Evolutionary conservation across 2,329 filamentous ascomycete species (phyloP).

Genomic region (Tolypocladium ophioglossoides): DNA sequence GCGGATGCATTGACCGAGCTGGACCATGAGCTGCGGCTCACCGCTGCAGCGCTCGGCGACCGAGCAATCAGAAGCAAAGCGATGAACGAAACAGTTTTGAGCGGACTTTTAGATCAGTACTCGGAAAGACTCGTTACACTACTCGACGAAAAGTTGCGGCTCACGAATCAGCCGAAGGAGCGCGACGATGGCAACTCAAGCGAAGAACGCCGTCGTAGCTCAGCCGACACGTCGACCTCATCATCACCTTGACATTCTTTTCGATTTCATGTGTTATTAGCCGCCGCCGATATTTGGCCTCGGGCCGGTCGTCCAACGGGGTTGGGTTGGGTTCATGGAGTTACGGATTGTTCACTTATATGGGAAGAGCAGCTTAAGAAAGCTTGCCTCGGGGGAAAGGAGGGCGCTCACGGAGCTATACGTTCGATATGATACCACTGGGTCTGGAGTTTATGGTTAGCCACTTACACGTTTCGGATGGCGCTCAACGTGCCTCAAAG

Average conservation of each 20-base stretch:
- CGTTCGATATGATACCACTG: constrained; percentile 26
- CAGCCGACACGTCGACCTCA: constrained; percentile 22
- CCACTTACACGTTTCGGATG: not conserved
- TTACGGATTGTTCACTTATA: not conserved
- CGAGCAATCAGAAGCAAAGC: constrained; percentile 41
- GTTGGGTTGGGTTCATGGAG: constrained; percentile 1
- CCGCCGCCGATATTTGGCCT: not conserved
- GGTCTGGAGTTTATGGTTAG: constrained; percentile 17
- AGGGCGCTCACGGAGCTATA: constrained; percentile 8
- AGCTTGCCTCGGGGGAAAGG: constrained; percentile 4
- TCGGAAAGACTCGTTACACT: constrained; percentile 61
- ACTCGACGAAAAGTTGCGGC: constrained; percentile 59
- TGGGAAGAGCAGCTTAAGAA: not conserved
- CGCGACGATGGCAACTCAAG: constrained; percentile 17
- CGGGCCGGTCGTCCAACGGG: not conserved
- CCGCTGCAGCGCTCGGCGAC: constrained; percentile 49
- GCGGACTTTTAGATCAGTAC: constrained; percentile 62
- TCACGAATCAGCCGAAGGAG: constrained; percentile 27
- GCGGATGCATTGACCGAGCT: constrained; percentile 50
- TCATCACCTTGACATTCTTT: constrained; percentile 19
- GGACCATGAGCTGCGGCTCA: constrained; percentile 54
- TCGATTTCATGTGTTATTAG: constrained; percentile 1
- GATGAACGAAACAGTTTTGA: constrained; percentile 48
- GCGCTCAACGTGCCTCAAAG: not conserved
- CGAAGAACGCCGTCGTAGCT: constrained; percentile 20